phyloP scores from a whole-genome alignment of 2,329 filamentous ascomycete species.

The Ilyonectria destructans region DNA sequence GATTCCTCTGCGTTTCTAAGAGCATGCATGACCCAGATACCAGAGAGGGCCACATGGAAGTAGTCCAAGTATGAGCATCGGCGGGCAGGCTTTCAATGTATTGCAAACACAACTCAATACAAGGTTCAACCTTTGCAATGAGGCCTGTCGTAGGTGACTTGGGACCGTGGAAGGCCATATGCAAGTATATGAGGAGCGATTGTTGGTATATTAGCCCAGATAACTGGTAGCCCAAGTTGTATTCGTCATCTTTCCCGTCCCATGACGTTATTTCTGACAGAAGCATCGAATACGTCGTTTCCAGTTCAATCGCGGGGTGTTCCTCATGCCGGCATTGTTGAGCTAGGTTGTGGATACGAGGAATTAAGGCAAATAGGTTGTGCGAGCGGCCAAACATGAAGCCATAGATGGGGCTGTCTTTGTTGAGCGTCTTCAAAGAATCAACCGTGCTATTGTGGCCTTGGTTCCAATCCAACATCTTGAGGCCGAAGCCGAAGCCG shows the following conservation, averaged over 20 bases:
- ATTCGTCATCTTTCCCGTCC: conserved; percentile 9
- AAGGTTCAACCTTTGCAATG: conserved; percentile 21
- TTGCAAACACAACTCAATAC: conserved; percentile 21
- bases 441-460: not conserved
- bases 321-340: conserved; percentile 5
- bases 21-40: conserved; percentile 26
- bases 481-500: conserved; percentile 17
- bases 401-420: conserved; percentile 27
- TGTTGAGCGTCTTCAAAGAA: conserved; percentile 21
- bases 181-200: conserved; percentile 14
- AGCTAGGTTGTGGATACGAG: conserved; percentile 23
- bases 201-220: conserved; percentile 24
- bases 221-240: conserved; percentile 16
- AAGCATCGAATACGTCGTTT: not conserved
- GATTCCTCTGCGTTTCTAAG: conserved; percentile 17
- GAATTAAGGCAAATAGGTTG: conserved; percentile 22
- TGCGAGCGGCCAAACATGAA: conserved; percentile 29
- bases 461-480: not conserved
- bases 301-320: not conserved
- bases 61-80: conserved; percentile 27
- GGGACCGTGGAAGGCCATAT: conserved; percentile 20
- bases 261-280: conserved; percentile 13
- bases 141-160: conserved; percentile 10
- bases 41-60: conserved; percentile 27
- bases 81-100: conserved; percentile 22